Evolutionary conservation across 768 basidiomycete genomes (phyloP), one percentile per base, ranked within the genome.

Genomic region (Leucocoprinus leucothites): DNA sequence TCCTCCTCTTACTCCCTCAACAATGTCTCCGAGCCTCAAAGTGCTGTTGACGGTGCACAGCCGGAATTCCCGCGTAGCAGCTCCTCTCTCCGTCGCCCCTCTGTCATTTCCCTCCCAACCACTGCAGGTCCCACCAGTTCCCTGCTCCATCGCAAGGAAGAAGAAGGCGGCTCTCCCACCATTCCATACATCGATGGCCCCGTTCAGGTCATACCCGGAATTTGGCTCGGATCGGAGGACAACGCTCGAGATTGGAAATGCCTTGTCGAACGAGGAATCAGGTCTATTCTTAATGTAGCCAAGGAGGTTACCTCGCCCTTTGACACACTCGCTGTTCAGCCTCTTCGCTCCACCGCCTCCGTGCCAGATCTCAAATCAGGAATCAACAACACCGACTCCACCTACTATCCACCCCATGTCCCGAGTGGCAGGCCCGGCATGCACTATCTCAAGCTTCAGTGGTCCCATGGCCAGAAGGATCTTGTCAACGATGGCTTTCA

Each of bases 401-500:
- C 84, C 21, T 88, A 84, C 66, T 82, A 85, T 62, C 83, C 86
- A 11, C 76, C 90, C 1, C 82, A 91, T 67, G 64, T 81, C 8
- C 72, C 80, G 34, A 84, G 75, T 47, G 91, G 89, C 52, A 79
- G 90, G 60, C 91, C 92, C 0, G 78, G 77, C 16, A 83, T 94
- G 79, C 84, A 92, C 69, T 94, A 95, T 66, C 86, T 93, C 70
- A 93, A 92, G 68, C 81, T 95, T 24, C 80, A 81, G 49, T 96
- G 94, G 94, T 94, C 91, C 21, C 94, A 96, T 66, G 94, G 94
- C n/a, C 91, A 95, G 71, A 80, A 88, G 53, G 88, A 96, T 67
- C 82, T 96, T 36, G 91, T 93, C 60, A 70, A 82, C 2, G 72
- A 82, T 38, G 92, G 91, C 46, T 93, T 94, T 70, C 82, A 83